phyloP scores from a whole-genome alignment of 75 land plant species.

The Pinus taeda region DNA sequence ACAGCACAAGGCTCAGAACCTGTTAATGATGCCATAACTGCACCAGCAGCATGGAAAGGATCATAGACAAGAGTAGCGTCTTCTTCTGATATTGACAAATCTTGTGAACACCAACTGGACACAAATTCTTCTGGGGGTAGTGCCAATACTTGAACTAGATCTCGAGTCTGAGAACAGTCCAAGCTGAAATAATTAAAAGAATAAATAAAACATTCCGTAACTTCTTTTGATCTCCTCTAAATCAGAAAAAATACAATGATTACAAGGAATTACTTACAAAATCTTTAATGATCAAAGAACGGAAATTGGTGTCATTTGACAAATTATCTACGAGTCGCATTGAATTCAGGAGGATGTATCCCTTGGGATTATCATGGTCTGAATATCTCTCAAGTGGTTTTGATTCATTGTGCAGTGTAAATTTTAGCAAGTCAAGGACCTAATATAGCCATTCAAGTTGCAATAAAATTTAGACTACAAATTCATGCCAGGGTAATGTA shows the following conservation, averaged over 20 bases:
- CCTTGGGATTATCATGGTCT: constrained; percentile 24
- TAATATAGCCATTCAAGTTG: constrained; percentile 5
- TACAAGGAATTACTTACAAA: constrained; percentile 23
- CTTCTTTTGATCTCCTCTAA: neutral
- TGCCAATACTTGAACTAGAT: constrained; percentile 36
- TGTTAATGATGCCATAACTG: constrained; percentile 40
- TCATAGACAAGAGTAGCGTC: constrained; percentile 39
- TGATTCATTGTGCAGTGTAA: constrained; percentile 30
- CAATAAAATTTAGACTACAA: neutral
- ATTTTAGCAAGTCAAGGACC: constrained; percentile 32
- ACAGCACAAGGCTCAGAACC: constrained; percentile 5
- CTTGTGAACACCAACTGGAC: constrained; percentile 28
- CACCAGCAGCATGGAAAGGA: constrained; percentile 53
- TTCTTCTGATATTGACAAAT: constrained; percentile 2
- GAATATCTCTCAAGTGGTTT: constrained; percentile 8
- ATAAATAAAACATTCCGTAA: constrained; percentile 3
- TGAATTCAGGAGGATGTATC: constrained; percentile 28
- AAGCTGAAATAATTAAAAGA: constrained; percentile 8
- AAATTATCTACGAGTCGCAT: constrained; percentile 50
- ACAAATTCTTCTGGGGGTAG: constrained; percentile 23
- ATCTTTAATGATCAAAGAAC: constrained; percentile 38
- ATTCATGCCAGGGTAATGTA: neutral
- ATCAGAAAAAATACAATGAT: neutral
- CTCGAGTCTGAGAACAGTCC: constrained; percentile 35
- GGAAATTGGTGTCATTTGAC: constrained; percentile 52